phyloP scores from a whole-genome alignment of 371 early-diverging fungal genomes.

The Mucor sp. region DNA sequence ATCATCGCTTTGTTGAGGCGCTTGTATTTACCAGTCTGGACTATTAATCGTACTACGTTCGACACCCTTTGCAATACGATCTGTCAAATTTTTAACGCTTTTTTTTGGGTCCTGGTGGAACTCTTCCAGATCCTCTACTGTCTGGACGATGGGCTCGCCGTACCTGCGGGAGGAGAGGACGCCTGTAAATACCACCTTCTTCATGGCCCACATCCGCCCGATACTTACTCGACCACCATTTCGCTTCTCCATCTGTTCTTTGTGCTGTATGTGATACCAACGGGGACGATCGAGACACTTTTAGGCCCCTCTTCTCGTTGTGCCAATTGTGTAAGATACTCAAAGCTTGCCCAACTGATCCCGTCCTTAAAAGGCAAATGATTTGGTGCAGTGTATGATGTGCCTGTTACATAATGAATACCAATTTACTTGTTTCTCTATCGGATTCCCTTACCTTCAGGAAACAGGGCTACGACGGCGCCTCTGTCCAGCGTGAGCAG shows the following conservation, averaged over 20 bases:
- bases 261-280: constrained; percentile 58
- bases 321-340: constrained; percentile 39
- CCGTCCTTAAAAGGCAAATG: constrained; percentile 59
- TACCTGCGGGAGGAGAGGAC: constrained; percentile 28
- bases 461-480: constrained; percentile 58
- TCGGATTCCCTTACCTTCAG: constrained; percentile 45
- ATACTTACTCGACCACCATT: constrained; percentile 52
- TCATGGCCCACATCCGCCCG: no score
- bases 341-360: constrained; percentile 56
- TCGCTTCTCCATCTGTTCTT: constrained; percentile 61
- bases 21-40: constrained; percentile 48
- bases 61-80: constrained; percentile 47
- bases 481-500: constrained; percentile 48
- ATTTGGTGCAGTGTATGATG: constrained; percentile 57
- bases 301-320: constrained; percentile 4
- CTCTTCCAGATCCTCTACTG: constrained; percentile 31
- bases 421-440: not conserved
- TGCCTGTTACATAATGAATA: constrained; percentile 35
- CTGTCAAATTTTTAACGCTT: constrained; percentile 53
- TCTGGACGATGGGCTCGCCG: constrained; percentile 49
- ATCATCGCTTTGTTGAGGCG: not conserved
- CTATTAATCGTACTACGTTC: constrained; percentile 58
- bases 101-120: constrained; percentile 45
- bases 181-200: not conserved
- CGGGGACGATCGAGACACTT: constrained; percentile 44